A percentile compares a stretch with the other conserved stretches of the same genome.
phyloP scores from a whole-genome alignment of 192 early-diverging fungal genomes.

The Coemansia sp. region DNA sequence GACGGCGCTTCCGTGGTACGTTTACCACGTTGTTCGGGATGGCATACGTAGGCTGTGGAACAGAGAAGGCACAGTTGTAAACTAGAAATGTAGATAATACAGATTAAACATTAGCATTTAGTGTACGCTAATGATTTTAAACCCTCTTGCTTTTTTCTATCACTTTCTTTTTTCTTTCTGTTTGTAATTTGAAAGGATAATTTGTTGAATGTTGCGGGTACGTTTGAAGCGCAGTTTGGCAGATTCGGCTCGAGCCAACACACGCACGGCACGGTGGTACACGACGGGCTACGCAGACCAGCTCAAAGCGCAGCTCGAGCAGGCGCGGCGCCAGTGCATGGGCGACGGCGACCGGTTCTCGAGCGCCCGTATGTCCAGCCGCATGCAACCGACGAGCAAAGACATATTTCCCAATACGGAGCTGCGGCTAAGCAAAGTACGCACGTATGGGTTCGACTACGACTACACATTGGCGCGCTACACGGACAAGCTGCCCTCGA shows the following conservation, averaged over 20 bases:
- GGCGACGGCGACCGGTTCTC: conserved; percentile 30
- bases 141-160: no score
- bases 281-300: conserved; percentile 5
- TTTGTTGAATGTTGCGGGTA: no score
- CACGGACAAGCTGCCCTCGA: conserved; percentile 56
- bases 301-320: conserved; percentile 22
- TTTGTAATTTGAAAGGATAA: not conserved
- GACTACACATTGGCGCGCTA: conserved; percentile 68
- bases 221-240: no score
- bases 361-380: conserved; percentile 19
- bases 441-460: conserved; percentile 64
- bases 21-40: not conserved
- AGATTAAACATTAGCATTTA: no score
- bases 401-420: conserved; percentile 63
- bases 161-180: not conserved
- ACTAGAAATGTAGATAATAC: no score
- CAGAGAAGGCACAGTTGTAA: no score
- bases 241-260: no score
- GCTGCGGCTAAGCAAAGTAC: conserved; percentile 55
- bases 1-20: not conserved
- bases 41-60: conserved; percentile 18
- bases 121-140: no score
- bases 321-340: conserved; percentile 29
- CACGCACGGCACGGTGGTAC: not conserved
- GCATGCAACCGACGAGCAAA: conserved; percentile 26